A percentile compares a stretch with the other conserved stretches of the same genome.
These are phyloP conservation scores for Rhizophagus clarus DNA, from an alignment of 192 early-diverging fungal genomes.

Conservation along the genomic window DNA sequence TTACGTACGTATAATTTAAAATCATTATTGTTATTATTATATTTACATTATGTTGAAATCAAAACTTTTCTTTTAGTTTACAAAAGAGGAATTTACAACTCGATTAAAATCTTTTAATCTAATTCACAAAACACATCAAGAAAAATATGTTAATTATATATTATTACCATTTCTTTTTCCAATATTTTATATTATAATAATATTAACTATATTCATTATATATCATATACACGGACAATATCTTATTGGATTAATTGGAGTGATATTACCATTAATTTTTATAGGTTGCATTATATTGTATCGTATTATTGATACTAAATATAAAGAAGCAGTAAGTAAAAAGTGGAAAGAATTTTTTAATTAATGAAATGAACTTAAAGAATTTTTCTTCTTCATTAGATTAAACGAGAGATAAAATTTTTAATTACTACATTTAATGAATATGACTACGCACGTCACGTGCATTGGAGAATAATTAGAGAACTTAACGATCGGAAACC, in stretches of 20 bases:
- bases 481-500: background rate
- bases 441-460: background rate
- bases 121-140: background rate
- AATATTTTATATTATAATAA: background rate
- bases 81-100: background rate
- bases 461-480: background rate
- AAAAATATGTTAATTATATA: background rate
- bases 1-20: background rate
- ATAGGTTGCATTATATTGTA: background rate
- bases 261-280: background rate
- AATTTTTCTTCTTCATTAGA: background rate
- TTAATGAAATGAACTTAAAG: background rate
- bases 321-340: background rate
- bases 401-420: background rate
- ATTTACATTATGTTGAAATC: no score
- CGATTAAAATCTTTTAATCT: background rate
- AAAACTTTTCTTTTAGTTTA: background rate
- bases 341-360: no score
- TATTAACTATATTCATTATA: background rate
- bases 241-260: background rate
- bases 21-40: no score
- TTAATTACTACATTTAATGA: background rate
- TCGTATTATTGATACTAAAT: background rate
- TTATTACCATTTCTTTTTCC: background rate
- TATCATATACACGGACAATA: background rate